phyloP scores from a whole-genome alignment of 2,329 filamentous ascomycete genomes.

The Mycosphaerelloides madeirae region DNA sequence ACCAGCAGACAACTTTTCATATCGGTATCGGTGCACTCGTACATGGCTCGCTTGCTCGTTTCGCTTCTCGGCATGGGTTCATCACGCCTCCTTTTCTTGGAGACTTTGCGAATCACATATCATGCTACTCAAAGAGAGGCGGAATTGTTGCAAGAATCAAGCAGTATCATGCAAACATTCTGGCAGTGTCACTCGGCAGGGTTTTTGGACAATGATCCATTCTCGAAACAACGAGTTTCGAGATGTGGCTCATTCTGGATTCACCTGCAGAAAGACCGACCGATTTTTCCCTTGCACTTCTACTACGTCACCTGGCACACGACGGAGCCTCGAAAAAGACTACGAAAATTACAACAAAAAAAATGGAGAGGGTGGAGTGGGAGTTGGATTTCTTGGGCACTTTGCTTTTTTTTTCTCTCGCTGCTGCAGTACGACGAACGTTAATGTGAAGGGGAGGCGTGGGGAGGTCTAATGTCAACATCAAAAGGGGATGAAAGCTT shows the following conservation, averaged over 20 bases:
- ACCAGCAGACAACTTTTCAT: constrained; percentile 24
- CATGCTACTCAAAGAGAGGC: constrained; percentile 15
- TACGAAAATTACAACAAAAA: constrained; percentile 4
- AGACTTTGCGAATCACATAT: not conserved
- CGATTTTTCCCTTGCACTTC: constrained; percentile 11
- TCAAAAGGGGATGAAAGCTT: not conserved
- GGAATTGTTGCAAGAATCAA: constrained; percentile 5
- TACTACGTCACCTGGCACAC: constrained; percentile 1
- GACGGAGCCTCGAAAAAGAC: not conserved
- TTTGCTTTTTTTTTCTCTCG: not conserved
- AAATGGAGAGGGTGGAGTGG: not conserved
- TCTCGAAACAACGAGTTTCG: too few relatives aligned
- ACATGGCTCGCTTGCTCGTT: constrained; percentile 24
- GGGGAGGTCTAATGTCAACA: constrained; percentile 6
- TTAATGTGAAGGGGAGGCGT: constrained; percentile 5
- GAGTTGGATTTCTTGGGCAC: not conserved
- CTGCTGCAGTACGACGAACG: not conserved
- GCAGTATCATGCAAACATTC: constrained; percentile 20
- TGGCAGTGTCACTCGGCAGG: constrained; percentile 40
- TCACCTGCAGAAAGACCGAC: constrained; percentile 20
- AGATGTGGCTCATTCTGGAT: constrained; percentile 10
- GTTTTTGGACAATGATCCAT: constrained; percentile 23
- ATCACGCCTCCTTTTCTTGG: constrained; percentile 1
- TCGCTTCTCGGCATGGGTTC: constrained; percentile 25
- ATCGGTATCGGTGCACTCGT: constrained; percentile 30